These are phyloP conservation scores for Mycena vulgaris DNA, from an alignment of 768 basidiomycete genomes.

Conservation along the genomic window DNA sequence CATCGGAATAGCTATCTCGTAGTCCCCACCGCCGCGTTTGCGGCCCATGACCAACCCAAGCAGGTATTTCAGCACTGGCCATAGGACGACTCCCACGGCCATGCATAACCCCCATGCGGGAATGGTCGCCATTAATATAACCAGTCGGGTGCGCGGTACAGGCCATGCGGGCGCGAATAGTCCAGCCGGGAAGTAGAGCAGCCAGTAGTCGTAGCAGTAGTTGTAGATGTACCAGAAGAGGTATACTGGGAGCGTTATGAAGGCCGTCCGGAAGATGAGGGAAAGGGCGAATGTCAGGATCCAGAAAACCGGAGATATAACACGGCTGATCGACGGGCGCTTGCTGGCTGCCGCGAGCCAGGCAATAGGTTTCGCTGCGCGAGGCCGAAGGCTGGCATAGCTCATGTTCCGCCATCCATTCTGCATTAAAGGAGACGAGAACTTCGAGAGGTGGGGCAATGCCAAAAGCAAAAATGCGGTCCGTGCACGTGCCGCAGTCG, in stretches of 20 bases:
- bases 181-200: not conserved
- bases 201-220: constrained; percentile 17
- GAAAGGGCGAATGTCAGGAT: not conserved
- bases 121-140: constrained; percentile 30
- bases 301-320: constrained; percentile 5
- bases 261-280: constrained; percentile 26
- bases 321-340: not conserved
- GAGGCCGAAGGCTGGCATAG: constrained; percentile 17
- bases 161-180: constrained; percentile 33
- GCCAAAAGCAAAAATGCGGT: not conserved
- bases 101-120: constrained; percentile 21
- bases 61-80: constrained; percentile 4
- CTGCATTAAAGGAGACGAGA: not conserved
- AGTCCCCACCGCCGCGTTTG: constrained; percentile 6
- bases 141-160: constrained; percentile 22
- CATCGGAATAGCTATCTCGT: constrained; percentile 6
- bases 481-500: too few relatives aligned
- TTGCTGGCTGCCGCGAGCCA: constrained; percentile 10
- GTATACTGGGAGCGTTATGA: constrained; percentile 20
- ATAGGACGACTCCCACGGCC: constrained; percentile 20
- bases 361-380: not conserved
- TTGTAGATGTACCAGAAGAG: constrained; percentile 30
- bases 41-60: not conserved
- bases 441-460: not conserved
- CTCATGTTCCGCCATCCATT: constrained; percentile 25